phyloP scores from a whole-genome alignment of 2,329 filamentous ascomycete genomes.

The Epichloe sp. region DNA sequence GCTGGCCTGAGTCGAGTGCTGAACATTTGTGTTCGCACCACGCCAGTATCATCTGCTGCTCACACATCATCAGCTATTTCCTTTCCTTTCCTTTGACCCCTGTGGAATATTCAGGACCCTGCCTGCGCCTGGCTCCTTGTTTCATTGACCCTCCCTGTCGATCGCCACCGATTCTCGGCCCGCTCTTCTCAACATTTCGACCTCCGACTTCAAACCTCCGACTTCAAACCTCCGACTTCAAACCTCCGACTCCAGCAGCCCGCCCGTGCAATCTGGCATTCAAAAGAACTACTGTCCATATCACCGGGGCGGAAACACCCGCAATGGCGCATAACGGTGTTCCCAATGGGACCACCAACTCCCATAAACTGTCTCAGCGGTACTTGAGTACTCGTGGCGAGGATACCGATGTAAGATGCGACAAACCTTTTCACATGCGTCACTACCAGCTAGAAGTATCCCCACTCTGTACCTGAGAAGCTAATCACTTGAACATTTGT shows the following conservation, averaged over 20 bases:
- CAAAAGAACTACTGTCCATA: too few species aligned
- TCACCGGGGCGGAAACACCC: neutral
- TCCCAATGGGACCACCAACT: slow-evolving; percentile 19
- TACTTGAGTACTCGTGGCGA: slow-evolving; percentile 39
- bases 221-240: neutral
- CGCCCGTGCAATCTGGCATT: neutral
- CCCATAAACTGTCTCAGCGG: slow-evolving; percentile 32
- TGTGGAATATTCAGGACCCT: neutral
- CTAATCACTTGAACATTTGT: neutral
- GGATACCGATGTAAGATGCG: slow-evolving; percentile 30
- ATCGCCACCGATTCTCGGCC: slow-evolving; percentile 4
- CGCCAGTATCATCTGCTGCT: neutral
- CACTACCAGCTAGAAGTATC: neutral
- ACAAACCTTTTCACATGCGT: neutral
- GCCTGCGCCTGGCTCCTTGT: neutral
- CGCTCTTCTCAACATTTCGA: slow-evolving; percentile 1
- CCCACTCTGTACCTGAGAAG: neutral
- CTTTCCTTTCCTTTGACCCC: neutral
- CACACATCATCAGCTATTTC: neutral
- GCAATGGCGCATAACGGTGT: slow-evolving; percentile 30
- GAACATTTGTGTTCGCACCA: neutral
- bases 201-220: neutral
- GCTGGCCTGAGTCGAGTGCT: neutral
- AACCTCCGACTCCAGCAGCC: neutral
- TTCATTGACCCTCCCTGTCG: neutral